Evolutionary conservation across 352 stramenopile species (phyloP).

Genomic region (Globisporangium nunn): DNA sequence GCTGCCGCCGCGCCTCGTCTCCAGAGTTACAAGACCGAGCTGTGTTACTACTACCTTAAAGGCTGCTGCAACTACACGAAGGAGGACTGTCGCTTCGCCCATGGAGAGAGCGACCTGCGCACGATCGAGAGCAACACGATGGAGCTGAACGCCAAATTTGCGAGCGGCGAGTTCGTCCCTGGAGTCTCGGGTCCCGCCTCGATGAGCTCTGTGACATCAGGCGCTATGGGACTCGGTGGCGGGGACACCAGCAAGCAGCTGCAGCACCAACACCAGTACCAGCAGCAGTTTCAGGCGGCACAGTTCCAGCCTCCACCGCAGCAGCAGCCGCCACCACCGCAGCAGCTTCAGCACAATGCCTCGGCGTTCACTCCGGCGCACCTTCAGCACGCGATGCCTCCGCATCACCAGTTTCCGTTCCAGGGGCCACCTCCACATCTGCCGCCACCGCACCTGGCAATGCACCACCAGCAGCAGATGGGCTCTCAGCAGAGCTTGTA

Average conservation of each 20-base stretch:
- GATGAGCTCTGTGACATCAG: not conserved
- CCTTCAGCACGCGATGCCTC: slow-evolving; percentile 7
- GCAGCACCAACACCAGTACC: slow-evolving; percentile 57
- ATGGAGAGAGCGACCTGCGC: slow-evolving; percentile 69
- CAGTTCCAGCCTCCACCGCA: slow-evolving; percentile 16
- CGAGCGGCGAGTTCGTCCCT: slow-evolving; percentile 11
- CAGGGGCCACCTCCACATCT: slow-evolving; percentile 19
- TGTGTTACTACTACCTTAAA: slow-evolving; percentile 87
- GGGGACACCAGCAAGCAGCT: slow-evolving; percentile 34
- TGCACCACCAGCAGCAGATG: slow-evolving; percentile 22
- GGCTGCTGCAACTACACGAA: slow-evolving; percentile 86
- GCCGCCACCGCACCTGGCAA: slow-evolving; percentile 11
- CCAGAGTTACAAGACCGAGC: slow-evolving; percentile 86
- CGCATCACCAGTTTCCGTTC: slow-evolving; percentile 17
- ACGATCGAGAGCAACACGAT: slow-evolving; percentile 82
- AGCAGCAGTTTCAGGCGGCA: slow-evolving; percentile 42
- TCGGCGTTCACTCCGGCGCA: slow-evolving; percentile 13
- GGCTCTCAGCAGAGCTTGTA: slow-evolving; percentile 20
- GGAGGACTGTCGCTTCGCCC: slow-evolving; percentile 84
- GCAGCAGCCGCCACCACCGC: slow-evolving; percentile 8
- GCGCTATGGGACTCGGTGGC: slow-evolving; percentile 3
- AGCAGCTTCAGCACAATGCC: slow-evolving; percentile 12
- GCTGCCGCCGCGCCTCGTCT: slow-evolving; percentile 47
- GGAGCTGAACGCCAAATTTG: slow-evolving; percentile 50
- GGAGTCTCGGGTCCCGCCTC: not conserved